Evolutionary conservation across 78 protist genomes (phyloP).

Genomic region (Dictyostelium brefeldianum): DNA sequence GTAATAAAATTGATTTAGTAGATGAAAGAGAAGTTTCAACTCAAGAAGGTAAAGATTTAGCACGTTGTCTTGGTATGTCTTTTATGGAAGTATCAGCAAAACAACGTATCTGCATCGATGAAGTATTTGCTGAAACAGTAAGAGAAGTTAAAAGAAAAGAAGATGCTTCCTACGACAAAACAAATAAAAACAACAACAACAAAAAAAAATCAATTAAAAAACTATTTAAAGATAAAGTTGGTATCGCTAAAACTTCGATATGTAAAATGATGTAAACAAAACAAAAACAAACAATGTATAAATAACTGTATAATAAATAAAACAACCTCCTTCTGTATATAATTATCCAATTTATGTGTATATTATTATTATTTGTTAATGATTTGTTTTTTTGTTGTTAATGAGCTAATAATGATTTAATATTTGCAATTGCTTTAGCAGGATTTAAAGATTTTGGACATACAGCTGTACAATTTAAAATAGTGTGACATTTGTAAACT

Average conservation of each 20-base stretch:
- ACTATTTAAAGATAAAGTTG: background rate
- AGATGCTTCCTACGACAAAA: background rate
- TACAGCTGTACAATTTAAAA: conserved; percentile 94
- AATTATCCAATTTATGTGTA: too few relatives aligned
- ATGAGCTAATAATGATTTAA: conserved; percentile 6
- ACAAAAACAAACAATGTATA: too few relatives aligned
- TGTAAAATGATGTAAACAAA: conserved; percentile 18
- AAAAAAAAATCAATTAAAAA: background rate
- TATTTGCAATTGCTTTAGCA: conserved; percentile 31
- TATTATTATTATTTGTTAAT: too few relatives aligned
- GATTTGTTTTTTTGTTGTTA: background rate
- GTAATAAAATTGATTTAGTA: conserved; percentile 98
- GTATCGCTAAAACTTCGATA: background rate
- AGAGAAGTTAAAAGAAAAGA: conserved; percentile 56
- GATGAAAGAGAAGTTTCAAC: conserved; percentile 73
- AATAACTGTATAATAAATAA: too few relatives aligned
- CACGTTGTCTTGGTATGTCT: conserved; percentile 78
- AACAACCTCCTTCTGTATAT: too few relatives aligned
- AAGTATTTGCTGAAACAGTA: conserved; percentile 55
- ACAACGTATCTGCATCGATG: conserved; percentile 91
- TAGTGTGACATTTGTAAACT: conserved; percentile 96
- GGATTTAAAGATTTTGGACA: conserved; percentile 72
- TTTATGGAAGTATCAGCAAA: conserved; percentile 91
- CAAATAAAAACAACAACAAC: background rate
- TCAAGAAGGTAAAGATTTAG: conserved; percentile 87